Base-by-base conservation (phyloP, 495 filamentous ascomycete species). In the Annulohypoxylon stygium region DNA sequence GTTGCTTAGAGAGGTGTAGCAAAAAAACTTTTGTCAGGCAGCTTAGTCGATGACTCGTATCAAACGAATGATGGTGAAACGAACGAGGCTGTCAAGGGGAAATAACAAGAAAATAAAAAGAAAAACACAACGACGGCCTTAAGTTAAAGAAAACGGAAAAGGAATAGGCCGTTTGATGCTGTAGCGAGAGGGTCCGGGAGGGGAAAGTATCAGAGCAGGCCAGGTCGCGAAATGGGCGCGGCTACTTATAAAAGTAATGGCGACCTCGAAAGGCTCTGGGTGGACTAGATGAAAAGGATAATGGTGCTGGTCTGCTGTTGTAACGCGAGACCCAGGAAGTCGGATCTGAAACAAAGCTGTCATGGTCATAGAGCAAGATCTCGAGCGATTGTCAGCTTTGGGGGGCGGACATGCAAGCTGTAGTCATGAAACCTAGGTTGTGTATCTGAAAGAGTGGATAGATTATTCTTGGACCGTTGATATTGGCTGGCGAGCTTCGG, bases 371-470 rank as follows among this genome's bases (percentile, higher is more conserved):
- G 78, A 76, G 67, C 72, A 73, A 74, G 73, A 77, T 75, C 80
- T 75, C 61, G 62, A 74, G 73, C 59, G 65, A 75, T 53, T 18
- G 67, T 71, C 75, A 71, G 65, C 75, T 72, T 67, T 37, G 71
- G 76, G 74, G 72, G 72, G 72, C 72, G 61, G 74, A 70, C 59
- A 78, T 78, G 77, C 77, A 78, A 80, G 76, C 66, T 67, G 76
- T 71, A 71, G 54, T 73, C 77, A 80, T 85, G 84, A 86, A 86
- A 86, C 84, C 76, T 58, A 75, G 73, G 75, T 76, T 67, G 79
- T 84, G 84, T 86, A 78, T 86, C 81, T 80, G 78, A 83, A 84
- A 78, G 79, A 80, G 74, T 80, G 73, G 76, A 78, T 75, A 70
- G 76, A 76, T 70, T 76, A 72, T 67, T 58, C 73, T 79, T 67